phyloP scores from a whole-genome alignment of 495 filamentous ascomycete genomes.

The Schizothecium vesticola region DNA sequence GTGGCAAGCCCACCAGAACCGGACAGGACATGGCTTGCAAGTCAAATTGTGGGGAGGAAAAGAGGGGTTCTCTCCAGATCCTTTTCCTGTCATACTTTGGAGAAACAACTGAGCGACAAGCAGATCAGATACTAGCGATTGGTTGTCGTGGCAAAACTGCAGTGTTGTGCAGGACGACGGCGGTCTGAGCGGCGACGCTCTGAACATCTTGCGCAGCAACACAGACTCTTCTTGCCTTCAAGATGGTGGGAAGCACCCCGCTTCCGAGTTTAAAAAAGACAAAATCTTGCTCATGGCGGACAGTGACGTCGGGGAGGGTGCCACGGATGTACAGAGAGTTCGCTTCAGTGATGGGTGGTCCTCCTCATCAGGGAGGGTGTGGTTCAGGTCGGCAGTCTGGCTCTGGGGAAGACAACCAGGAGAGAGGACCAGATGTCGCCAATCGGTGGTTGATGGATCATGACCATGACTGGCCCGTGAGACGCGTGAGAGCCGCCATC shows the following conservation, averaged over 20 bases:
- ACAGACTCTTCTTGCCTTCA: not conserved
- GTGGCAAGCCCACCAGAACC: not conserved
- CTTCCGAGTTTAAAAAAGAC: not conserved
- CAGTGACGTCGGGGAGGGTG: not conserved
- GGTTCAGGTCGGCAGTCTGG: slow-evolving; percentile 7
- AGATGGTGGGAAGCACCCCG: not conserved
- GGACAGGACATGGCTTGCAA: too few relatives aligned
- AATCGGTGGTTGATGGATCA: slow-evolving; percentile 5
- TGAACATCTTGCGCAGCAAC: not conserved
- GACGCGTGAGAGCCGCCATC: not conserved
- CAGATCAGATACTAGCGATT: not conserved
- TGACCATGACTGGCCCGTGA: slow-evolving; percentile 2
- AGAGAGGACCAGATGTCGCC: not conserved
- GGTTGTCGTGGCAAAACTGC: not conserved
- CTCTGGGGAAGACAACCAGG: not conserved
- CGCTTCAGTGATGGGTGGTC: not conserved
- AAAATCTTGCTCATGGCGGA: not conserved
- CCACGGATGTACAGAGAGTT: too few relatives aligned
- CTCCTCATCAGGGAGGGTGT: not conserved
- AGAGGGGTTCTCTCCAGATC: not conserved
- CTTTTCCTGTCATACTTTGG: not conserved
- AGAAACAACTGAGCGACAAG: not conserved
- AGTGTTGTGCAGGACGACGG: not conserved
- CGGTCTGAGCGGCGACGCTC: slow-evolving; percentile 6
- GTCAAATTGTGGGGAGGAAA: not conserved